Evolutionary conservation across 2,329 filamentous ascomycete genomes (phyloP), one percentile per base, ranked within the genome.

Genomic region (Aspergillus sp.): DNA sequence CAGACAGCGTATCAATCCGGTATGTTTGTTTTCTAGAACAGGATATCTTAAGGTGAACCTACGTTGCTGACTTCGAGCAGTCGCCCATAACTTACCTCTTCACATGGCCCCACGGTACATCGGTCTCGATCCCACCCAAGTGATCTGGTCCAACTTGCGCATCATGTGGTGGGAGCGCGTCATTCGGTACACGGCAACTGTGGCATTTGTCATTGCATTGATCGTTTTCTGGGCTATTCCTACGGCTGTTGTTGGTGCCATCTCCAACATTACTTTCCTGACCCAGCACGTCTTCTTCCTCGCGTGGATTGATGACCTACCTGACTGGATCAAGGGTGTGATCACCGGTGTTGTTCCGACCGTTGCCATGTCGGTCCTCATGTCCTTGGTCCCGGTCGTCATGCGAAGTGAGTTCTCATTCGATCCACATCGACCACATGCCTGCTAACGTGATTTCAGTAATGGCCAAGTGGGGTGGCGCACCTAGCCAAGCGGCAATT

Each of bases 91-190:
- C 67, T 82, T 88, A 48, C 85, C 87, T 32, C 73, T 94, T 34
- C 88, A 91, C 62, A 90, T 98, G 83, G 78, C 85, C 3, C 88
- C 88, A 29, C 82, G 88, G 27, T 88, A 86, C 59, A 86, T 94
- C 45, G 91, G 91, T 10, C 76, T 96, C 45, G 81, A 82, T 26
- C 91, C 91, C 0, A 81, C 45, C 85, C 93, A 5, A 73, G 75
- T 98, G 27, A 82, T 97, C 57, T 98, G 93, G 93, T 79, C 75
- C 33, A 88, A 91, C 47, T 73, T 98, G 41, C 79, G 80, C 33
- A 85, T 97, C 58, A 82, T 82, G 19, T 90, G 89, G 90, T 89
- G 86, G 86, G 84, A 94, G 68, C 77, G 82, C 53, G 78, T 94
- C 46, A 61, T 94, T 52, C 83, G 88, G 49, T 76, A 85, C 57